These are phyloP conservation scores for Helicosporidium sp. DNA, from an alignment of 139 green algal species.

Conservation along the genomic window DNA sequence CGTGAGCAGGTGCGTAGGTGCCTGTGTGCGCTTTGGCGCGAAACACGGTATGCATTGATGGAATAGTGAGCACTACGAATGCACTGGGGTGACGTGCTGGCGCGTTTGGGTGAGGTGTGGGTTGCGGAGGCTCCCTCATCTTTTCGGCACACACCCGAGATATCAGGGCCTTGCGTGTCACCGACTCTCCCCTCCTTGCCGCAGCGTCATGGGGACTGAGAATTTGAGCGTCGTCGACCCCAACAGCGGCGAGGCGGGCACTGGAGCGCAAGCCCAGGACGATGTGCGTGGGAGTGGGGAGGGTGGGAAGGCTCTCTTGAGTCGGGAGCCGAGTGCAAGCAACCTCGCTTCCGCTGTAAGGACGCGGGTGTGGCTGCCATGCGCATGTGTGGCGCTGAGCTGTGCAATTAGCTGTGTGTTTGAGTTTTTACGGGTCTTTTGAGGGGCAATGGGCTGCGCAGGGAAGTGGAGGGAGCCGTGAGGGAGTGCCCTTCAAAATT, in stretches of 20 bases:
- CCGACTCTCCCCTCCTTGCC: background rate
- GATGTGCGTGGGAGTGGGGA: slow-evolving; percentile 6
- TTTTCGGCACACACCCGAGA: no score
- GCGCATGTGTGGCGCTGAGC: background rate
- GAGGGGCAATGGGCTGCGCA: no score
- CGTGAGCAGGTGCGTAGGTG: slow-evolving; percentile 15
- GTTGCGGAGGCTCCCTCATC: background rate
- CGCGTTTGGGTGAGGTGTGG: background rate
- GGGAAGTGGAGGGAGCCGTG: background rate
- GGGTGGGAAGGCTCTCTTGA: background rate
- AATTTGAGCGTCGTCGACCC: slow-evolving; percentile 41
- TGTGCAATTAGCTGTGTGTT: background rate
- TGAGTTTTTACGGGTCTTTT: no score
- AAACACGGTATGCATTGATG: background rate
- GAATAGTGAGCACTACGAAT: no score
- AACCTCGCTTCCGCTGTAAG: no score
- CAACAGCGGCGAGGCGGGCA: slow-evolving; percentile 14
- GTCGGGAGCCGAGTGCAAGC: no score
- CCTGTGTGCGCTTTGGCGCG: background rate
- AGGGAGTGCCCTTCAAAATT: no score
- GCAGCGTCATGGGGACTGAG: slow-evolving; percentile 35
- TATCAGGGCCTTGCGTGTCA: background rate
- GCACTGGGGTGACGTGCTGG: background rate
- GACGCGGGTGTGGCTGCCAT: background rate
- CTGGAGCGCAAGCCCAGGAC: slow-evolving; percentile 7